phyloP scores from a whole-genome alignment of 352 stramenopile species.

The Pythium dissimile region DNA sequence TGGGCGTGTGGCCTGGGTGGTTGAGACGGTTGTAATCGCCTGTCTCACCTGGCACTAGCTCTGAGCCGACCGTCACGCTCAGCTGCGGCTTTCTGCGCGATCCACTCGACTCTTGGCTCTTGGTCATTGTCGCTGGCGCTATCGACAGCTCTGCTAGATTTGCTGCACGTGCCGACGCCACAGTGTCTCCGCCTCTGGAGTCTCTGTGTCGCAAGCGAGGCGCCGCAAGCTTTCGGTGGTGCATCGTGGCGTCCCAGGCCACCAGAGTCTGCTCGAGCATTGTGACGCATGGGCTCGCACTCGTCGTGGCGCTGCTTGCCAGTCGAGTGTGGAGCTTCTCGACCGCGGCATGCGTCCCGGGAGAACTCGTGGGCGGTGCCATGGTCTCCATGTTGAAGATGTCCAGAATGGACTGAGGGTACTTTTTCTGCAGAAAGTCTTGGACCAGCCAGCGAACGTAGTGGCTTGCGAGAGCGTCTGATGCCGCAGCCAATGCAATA shows the following conservation, averaged over 20 bases:
- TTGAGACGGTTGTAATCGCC: conserved; percentile 51
- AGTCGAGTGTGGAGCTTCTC: neutral
- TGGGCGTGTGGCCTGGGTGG: conserved; percentile 59
- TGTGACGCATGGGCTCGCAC: conserved; percentile 3
- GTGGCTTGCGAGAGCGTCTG: neutral
- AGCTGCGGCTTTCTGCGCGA: conserved; percentile 21
- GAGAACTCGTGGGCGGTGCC: neutral
- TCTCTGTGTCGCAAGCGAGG: neutral
- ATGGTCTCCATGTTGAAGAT: conserved; percentile 13
- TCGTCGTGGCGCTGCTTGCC: neutral
- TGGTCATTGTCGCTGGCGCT: neutral
- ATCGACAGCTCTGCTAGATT: neutral
- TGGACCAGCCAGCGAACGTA: conserved; percentile 57
- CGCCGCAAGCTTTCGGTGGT: conserved; percentile 1
- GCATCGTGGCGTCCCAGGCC: conserved; percentile 19
- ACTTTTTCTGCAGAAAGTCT: conserved; percentile 49
- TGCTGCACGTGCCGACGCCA: neutral
- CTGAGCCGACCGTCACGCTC: conserved; percentile 13
- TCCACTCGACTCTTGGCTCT: conserved; percentile 1
- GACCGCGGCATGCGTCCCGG: neutral
- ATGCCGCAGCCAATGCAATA: neutral
- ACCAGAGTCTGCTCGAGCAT: conserved; percentile 35
- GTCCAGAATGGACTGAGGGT: conserved; percentile 26
- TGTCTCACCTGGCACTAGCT: conserved; percentile 1
- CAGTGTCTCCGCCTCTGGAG: neutral